Conservation (phyloP, 139 green algal genomes). For the Picochlorum costavermella region DNA sequence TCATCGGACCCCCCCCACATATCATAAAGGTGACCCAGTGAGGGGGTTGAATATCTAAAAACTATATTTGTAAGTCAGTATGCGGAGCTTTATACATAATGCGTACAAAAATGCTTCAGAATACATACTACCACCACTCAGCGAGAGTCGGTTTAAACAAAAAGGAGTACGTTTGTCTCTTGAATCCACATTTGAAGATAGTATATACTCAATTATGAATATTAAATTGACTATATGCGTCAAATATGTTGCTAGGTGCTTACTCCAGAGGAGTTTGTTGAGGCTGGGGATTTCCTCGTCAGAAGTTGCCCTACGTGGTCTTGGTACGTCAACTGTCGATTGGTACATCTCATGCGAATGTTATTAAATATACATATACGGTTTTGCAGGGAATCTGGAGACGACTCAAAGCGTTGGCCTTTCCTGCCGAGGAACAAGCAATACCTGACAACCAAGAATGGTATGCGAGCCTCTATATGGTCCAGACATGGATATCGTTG, state of each 20-base stretch:
- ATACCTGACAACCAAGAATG: constrained; percentile 76
- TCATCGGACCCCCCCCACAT: too few relatives aligned
- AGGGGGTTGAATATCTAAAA: not conserved
- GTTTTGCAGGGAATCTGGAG: constrained; percentile 58
- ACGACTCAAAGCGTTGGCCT: constrained; percentile 43
- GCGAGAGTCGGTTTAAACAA: constrained; percentile 34
- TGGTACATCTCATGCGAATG: not conserved
- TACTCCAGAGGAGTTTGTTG: constrained; percentile 79
- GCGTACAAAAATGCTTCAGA: constrained; percentile 39
- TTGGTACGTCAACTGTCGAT: constrained; percentile 42
- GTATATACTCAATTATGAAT: not conserved
- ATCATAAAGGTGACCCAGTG: too few relatives aligned
- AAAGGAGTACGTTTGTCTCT: constrained; percentile 33
- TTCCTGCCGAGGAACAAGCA: constrained; percentile 78
- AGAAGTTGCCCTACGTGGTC: constrained; percentile 74
- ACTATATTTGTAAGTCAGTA: not conserved
- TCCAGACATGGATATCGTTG: too few relatives aligned
- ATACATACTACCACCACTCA: constrained; percentile 21
- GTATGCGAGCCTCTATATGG: constrained; percentile 21
- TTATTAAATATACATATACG: not conserved
- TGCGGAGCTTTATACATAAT: constrained; percentile 3
- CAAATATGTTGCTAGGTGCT: constrained; percentile 51
- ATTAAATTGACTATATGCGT: not conserved
- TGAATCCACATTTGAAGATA: not conserved
- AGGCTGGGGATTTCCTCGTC: constrained; percentile 73